Evolutionary conservation across 352 stramenopile genomes (phyloP).

Genomic region (Saprolegnia diclina): DNA sequence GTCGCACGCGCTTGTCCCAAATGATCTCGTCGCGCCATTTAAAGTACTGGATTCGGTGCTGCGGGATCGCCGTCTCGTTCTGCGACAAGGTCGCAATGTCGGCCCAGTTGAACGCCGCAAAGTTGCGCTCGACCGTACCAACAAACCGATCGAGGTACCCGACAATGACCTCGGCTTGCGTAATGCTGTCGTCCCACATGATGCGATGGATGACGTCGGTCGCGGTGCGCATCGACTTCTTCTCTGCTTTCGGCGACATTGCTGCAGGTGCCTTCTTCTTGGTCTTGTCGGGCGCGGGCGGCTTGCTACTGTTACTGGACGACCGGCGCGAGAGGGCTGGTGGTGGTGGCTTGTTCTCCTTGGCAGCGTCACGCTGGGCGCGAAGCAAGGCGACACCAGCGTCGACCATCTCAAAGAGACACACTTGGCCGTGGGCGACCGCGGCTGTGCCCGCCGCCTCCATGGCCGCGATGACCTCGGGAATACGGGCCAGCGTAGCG

Average conservation of each 20-base stretch:
- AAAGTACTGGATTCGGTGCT: constrained; percentile 29
- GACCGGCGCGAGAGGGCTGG: background rate
- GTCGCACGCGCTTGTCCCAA: constrained; percentile 26
- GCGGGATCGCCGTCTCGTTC: constrained; percentile 22
- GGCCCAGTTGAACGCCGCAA: constrained; percentile 28
- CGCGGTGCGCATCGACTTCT: constrained; percentile 29
- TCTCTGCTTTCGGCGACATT: background rate
- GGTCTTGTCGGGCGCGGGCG: background rate
- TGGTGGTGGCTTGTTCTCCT: constrained; percentile 11
- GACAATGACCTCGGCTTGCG: constrained; percentile 20
- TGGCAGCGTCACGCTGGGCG: background rate
- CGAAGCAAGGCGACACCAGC: background rate
- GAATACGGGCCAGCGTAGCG: background rate
- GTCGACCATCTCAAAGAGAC: constrained; percentile 26
- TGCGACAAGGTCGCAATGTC: constrained; percentile 23
- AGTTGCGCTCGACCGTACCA: constrained; percentile 28
- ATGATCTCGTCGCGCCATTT: constrained; percentile 25
- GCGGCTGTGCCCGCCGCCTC: background rate
- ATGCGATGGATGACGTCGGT: constrained; percentile 30
- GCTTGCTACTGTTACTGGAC: background rate
- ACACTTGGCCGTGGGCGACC: constrained; percentile 14
- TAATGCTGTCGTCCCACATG: constrained; percentile 26
- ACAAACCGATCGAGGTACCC: constrained; percentile 33
- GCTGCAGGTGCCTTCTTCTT: constrained; percentile 4
- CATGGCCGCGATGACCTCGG: background rate